Evolutionary conservation across 1,139 yeast species (phyloP).

Genomic region (Yamadazyma pseudoaaseri): DNA sequence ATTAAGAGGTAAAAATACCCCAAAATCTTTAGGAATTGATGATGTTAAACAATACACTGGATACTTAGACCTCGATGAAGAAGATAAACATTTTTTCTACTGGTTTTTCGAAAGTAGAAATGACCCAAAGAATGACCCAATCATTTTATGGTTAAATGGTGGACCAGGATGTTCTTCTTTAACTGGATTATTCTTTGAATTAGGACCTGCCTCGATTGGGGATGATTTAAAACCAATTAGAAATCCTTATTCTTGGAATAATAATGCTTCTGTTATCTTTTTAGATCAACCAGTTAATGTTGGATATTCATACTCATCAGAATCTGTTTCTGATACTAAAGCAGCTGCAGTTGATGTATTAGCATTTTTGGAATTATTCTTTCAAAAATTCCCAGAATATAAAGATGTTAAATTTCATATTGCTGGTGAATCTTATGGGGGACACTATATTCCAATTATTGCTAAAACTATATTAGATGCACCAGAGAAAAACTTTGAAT

Average conservation of each 20-base stretch:
- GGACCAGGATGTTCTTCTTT: conserved; percentile 48
- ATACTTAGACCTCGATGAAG: conserved; percentile 79
- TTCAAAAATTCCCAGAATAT: conserved; percentile 87
- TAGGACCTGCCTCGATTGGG: conserved; percentile 42
- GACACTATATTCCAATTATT: conserved; percentile 94
- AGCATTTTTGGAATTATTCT: conserved; percentile 87
- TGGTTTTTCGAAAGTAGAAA: conserved; percentile 48
- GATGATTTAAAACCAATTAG: conserved; percentile 33
- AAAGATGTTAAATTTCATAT: conserved; percentile 72
- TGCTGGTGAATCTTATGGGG: conserved; percentile 99
- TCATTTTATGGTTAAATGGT: conserved; percentile 47
- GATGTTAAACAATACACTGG: conserved; percentile 82
- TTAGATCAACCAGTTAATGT: conserved; percentile 50
- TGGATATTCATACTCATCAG: conserved; percentile 79
- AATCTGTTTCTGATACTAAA: conserved; percentile 66
- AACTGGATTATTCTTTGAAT: conserved; percentile 44
- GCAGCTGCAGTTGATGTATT: conserved; percentile 94
- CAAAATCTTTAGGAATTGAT: conserved; percentile 70
- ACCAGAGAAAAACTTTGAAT: conserved; percentile 73
- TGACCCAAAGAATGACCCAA: conserved; percentile 44
- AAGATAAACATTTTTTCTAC: conserved; percentile 68
- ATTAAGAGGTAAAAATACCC: conserved; percentile 61
- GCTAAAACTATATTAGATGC: conserved; percentile 85
- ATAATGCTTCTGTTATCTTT: conserved; percentile 44
- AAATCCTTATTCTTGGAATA: conserved; percentile 45